These are phyloP conservation scores for Hylodesmum podocarpum DNA, from an alignment of 306 rosid genomes.

Conservation along the genomic window DNA sequence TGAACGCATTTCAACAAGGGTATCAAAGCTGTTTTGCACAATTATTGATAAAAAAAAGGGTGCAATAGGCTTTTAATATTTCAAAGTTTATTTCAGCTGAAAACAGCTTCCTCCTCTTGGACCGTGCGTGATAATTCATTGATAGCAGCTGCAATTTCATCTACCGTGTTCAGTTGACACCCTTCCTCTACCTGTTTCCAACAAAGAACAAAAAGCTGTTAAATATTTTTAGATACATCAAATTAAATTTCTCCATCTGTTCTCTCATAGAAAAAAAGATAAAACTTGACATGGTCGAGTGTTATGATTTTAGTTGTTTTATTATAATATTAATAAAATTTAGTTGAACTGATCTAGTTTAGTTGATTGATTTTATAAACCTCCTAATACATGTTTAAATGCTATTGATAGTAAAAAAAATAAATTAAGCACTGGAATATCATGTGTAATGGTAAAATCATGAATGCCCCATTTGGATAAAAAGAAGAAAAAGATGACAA, in stretches of 20 bases:
- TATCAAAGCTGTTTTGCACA: background rate
- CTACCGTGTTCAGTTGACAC: slow-evolving; percentile 61
- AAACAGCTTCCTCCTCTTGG: slow-evolving; percentile 53
- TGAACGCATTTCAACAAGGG: background rate
- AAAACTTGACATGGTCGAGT: background rate
- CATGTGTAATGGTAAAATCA: background rate
- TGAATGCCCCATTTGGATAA: background rate
- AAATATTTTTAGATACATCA: background rate
- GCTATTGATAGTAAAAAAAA: too few species aligned
- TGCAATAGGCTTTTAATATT: background rate
- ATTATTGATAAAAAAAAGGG: background rate
- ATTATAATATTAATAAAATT: background rate
- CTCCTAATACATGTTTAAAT: too few species aligned
- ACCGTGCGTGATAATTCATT: slow-evolving; percentile 57
- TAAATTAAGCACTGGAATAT: background rate
- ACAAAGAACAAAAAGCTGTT: background rate
- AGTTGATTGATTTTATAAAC: too few species aligned
- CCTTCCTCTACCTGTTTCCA: slow-evolving; percentile 67
- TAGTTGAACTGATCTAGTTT: too few species aligned
- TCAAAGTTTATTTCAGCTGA: slow-evolving; percentile 29
- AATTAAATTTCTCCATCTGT: too few species aligned
- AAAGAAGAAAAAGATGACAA: background rate
- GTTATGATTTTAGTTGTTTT: background rate
- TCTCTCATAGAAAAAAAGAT: too few species aligned
- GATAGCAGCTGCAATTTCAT: slow-evolving; percentile 73